Conservation (phyloP, 2,329 filamentous ascomycete species). For the Colletotrichum tamarilloi region DNA sequence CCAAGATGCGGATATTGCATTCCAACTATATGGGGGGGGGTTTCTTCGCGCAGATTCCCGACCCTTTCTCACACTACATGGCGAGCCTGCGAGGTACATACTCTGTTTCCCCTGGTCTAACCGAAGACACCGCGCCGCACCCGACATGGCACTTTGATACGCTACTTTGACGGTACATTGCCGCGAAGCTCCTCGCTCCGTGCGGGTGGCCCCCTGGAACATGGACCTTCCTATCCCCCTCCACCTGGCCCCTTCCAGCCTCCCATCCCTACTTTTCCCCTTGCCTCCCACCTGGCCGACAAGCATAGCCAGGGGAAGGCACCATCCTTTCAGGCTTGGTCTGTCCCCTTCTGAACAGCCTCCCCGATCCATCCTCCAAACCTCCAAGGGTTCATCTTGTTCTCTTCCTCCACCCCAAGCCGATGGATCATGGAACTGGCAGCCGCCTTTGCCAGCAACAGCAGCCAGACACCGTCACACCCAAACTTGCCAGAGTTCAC, state of each 20-base stretch:
- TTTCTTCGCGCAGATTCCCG: neutral
- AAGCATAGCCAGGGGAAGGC: slow-evolving; percentile 25
- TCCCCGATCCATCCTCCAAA: slow-evolving; percentile 22
- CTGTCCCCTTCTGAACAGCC: slow-evolving; percentile 23
- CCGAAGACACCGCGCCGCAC: neutral
- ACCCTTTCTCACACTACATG: neutral
- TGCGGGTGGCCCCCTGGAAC: neutral
- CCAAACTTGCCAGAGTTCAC: neutral
- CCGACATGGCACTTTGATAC: neutral
- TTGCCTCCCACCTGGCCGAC: slow-evolving; percentile 31
- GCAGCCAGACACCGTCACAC: neutral
- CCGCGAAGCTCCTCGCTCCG: neutral
- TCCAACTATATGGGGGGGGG: neutral
- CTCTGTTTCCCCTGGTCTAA: neutral
- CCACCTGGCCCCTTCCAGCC: slow-evolving; percentile 29
- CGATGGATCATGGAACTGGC: slow-evolving; percentile 17
- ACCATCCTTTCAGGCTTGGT: slow-evolving; percentile 23
- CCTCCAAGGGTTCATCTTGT: slow-evolving; percentile 30
- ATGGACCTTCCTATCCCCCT: neutral
- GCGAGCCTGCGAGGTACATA: neutral
- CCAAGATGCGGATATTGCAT: slow-evolving; percentile 12
- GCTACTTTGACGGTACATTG: neutral
- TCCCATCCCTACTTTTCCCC: slow-evolving; percentile 23
- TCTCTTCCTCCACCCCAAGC: slow-evolving; percentile 10
- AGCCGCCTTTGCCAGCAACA: slow-evolving; percentile 27